phyloP scores from a whole-genome alignment of 2,329 filamentous ascomycete genomes.

The Fusarium xyrophilum region DNA sequence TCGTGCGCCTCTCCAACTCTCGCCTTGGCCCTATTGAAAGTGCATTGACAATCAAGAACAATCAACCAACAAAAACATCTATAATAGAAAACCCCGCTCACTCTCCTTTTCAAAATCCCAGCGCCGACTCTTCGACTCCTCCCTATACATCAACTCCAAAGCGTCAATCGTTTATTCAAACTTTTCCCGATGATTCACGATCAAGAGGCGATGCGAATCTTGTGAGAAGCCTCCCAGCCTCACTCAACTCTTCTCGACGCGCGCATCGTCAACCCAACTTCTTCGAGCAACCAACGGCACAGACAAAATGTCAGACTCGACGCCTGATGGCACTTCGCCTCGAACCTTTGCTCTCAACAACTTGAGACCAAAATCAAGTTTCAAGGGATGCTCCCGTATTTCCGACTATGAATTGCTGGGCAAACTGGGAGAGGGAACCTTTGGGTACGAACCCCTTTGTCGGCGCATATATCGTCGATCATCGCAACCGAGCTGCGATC shows the following conservation, averaged over 20 bases:
- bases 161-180: not conserved
- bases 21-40: conserved; percentile 13
- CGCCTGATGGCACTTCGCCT: conserved; percentile 56
- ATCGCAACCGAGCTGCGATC: not conserved
- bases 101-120: not conserved
- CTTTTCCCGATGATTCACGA: conserved; percentile 12
- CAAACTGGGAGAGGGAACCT: conserved; percentile 94
- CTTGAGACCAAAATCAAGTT: conserved; percentile 65
- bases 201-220: conserved; percentile 29
- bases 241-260: conserved; percentile 29
- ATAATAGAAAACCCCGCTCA: not conserved
- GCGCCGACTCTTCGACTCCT: not conserved
- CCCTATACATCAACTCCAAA: not conserved
- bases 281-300: conserved; percentile 33
- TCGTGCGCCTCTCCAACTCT: conserved; percentile 22
- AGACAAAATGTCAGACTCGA: conserved; percentile 43
- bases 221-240: conserved; percentile 19
- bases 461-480: conserved; percentile 21
- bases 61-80: conserved; percentile 20
- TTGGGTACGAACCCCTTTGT: conserved; percentile 67
- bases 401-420: conserved; percentile 78
- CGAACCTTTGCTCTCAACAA: conserved; percentile 64
- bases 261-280: conserved; percentile 29
- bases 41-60: conserved; percentile 11
- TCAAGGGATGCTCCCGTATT: conserved; percentile 85